Evolutionary conservation across 768 basidiomycete genomes (phyloP), one percentile per base, ranked within the genome.

Genomic region (Calvatia gigantea): DNA sequence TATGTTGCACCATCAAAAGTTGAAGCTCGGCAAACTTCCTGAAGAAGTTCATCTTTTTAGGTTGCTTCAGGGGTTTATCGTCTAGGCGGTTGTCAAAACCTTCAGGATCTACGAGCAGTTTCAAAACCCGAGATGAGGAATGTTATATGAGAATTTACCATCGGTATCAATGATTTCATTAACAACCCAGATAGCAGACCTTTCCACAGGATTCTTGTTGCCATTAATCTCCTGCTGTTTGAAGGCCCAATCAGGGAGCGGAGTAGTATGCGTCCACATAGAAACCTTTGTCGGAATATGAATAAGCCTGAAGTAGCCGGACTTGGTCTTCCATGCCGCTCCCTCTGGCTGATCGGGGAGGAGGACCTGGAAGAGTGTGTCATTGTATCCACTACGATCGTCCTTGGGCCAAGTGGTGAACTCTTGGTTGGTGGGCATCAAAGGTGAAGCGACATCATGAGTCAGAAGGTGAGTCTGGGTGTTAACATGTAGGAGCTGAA

Each of bases 151-250:
- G 63, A 59, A 43, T 88, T 67, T 60, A 93, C 92, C 73, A 53
- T 85, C 87, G 59, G 85, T 86, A 32, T 75, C 71, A 11, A 96
- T 69, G 56, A 99, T 86, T 25, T 90, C 83, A 58, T 98, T 87
- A 14, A 89, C 86, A 68, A 81, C 92, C 97, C 97, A 99, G 14
- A 84, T 84, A 2, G 91, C 89, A 12, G 83, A 83, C 66, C 84
- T 87, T 54, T 97, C 97, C 6, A 76, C 69, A 4, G 88, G 75
- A 56, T 90, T 94, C 76, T 98, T 99, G 73, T 97, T 94, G 0
- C 97, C 97, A 63, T 99, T 99, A 59, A 99, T 83, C 67, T 98
- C 97, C 66, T 98, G 94, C 68, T 98, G 96, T 67, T 89, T 90
- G 78, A 87, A 94, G 2, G 87, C 97, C 97, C 97, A 98, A 2